phyloP scores from a whole-genome alignment of 768 basidiomycete genomes.

The Jaapia argillacea region DNA sequence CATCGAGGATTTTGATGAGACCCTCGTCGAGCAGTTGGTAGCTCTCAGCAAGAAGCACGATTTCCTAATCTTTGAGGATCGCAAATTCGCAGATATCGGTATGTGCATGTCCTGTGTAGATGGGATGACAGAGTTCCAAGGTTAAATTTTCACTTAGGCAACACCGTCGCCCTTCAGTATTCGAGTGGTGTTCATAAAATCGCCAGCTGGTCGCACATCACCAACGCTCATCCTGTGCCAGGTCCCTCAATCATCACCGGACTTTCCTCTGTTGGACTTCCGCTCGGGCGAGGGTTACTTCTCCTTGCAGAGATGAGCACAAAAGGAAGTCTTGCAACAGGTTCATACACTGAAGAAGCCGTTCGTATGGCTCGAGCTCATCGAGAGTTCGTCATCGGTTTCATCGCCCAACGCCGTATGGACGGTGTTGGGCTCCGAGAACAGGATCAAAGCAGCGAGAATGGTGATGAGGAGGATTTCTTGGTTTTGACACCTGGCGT shows the following conservation, averaged over 20 bases:
- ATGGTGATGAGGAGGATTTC: slow-evolving; percentile 49
- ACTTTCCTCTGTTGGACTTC: slow-evolving; percentile 76
- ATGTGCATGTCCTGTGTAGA: slow-evolving; percentile 10
- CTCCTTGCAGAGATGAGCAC: slow-evolving; percentile 97
- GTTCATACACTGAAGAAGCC: slow-evolving; percentile 74
- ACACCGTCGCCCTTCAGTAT: slow-evolving; percentile 94
- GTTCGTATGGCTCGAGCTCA: slow-evolving; percentile 80
- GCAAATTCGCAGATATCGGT: slow-evolving; percentile 99
- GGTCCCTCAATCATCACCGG: slow-evolving; percentile 95
- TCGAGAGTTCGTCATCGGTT: slow-evolving; percentile 88
- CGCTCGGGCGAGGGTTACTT: slow-evolving; percentile 77
- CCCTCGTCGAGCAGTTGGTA: slow-evolving; percentile 58
- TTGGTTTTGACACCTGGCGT: slow-evolving; percentile 91
- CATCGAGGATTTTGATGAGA: slow-evolving; percentile 79
- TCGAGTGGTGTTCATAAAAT: slow-evolving; percentile 89
- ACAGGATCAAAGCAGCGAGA: slow-evolving; percentile 20
- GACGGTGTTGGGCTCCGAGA: slow-evolving; percentile 51
- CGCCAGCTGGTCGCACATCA: slow-evolving; percentile 92
- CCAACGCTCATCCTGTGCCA: slow-evolving; percentile 93
- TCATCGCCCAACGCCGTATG: slow-evolving; percentile 86
- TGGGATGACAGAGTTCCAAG: not conserved
- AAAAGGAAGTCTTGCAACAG: slow-evolving; percentile 74
- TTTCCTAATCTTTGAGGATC: slow-evolving; percentile 95
- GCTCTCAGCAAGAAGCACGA: slow-evolving; percentile 72
- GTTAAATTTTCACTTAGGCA: too few relatives aligned